Evolutionary conservation across 1,284 basidiomycete species (phyloP).

Genomic region (Kwoniella shivajii): DNA sequence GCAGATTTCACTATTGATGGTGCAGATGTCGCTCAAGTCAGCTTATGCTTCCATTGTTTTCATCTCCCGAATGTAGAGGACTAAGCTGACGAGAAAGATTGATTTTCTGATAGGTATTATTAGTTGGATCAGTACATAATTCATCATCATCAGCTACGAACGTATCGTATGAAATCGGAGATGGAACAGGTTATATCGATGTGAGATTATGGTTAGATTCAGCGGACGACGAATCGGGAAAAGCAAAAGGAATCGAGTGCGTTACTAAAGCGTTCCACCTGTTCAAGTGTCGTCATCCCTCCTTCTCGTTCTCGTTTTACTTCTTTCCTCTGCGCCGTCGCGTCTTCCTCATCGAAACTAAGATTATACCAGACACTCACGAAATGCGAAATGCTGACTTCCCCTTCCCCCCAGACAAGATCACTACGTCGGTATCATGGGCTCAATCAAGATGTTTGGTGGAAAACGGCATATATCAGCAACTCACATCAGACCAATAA

Average conservation of each 20-base stretch:
- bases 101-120: constrained; percentile 54
- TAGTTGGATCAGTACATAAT: constrained; percentile 80
- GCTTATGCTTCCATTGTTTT: constrained; percentile 19
- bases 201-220: constrained; percentile 86
- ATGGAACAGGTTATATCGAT: constrained; percentile 86
- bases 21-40: constrained; percentile 76
- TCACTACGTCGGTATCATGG: constrained; percentile 80
- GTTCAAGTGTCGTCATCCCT: background rate
- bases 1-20: constrained; percentile 85
- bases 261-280: constrained; percentile 36
- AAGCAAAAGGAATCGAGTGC: constrained; percentile 57
- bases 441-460: constrained; percentile 84
- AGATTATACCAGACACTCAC: background rate
- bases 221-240: constrained; percentile 60
- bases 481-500: constrained; percentile 68
- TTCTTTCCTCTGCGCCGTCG: too few relatives aligned
- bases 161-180: constrained; percentile 77
- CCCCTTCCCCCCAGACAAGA: constrained; percentile 62
- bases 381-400: background rate
- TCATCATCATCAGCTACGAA: constrained; percentile 77
- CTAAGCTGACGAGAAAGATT: constrained; percentile 8
- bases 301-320: background rate
- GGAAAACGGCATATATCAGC: constrained; percentile 81
- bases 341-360: background rate
- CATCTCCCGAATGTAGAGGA: background rate